Base-by-base conservation (phyloP, 2,329 filamentous ascomycete genomes). In the Aureobasidium musti region DNA sequence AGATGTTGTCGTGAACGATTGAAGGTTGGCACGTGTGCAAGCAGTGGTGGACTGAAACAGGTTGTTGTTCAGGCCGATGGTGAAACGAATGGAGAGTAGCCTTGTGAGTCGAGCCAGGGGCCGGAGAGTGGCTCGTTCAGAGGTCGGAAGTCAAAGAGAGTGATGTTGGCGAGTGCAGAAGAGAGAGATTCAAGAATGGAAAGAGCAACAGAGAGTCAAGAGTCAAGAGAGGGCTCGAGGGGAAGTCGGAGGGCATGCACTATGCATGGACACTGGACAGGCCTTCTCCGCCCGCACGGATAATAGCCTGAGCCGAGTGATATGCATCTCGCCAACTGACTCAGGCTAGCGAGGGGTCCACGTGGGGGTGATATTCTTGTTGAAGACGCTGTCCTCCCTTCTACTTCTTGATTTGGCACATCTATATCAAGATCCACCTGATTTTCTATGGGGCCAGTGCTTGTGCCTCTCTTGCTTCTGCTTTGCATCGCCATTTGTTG, bases 51-150 rank as follows among this genome's bases (percentile, higher is more conserved):
- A n/a, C 17, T 59, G 43, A 45, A 39, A 43, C 54, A 39, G 14
- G 53, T 43, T 21, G 54, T 49, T 49, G 56, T 33, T 33, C 39
- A 49, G 41, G 28, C 49, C 37, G 49, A 59, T 59, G 57, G 57
- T 37, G 41, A 26, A 61, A 61, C 28, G 41, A 49, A 30, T 35
- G 39, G 23, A 47, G 26, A 30, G 37, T 17, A 4, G 43, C 21
- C 21, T 45, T 4, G n/a, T 52, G 49, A 14, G 21, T 10, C 26
- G 19, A 45, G n/a, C 23, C 54, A 59, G 54, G 39, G 23, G 19
- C 28, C 26, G 39, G 13, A 45, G 17, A 26, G 54, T 45, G 54
- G 54, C 39, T 33, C 30, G 17, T 52, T 14, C 23, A 30, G 19
- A 14, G 54, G 54, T 59, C 54, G 54, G 59, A n/a, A 6, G 14